Conservation (phyloP, 495 filamentous ascomycete species). For the Entonaema liquescens region DNA sequence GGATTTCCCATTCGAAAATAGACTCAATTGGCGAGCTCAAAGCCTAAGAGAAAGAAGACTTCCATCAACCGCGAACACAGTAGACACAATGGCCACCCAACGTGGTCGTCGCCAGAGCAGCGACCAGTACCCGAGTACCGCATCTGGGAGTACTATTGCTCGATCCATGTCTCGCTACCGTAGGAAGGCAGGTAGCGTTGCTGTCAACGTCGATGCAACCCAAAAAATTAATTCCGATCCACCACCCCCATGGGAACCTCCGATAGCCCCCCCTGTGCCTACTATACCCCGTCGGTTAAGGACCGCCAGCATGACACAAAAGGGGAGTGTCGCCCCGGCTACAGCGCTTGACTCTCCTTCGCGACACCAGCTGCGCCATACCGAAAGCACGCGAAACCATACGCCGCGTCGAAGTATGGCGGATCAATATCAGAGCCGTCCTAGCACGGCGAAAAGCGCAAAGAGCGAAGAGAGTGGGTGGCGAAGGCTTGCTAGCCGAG, state of each 20-base stretch:
- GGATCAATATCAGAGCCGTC: conserved; percentile 37
- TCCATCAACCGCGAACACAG: conserved; percentile 17
- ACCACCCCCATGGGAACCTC: conserved; percentile 38
- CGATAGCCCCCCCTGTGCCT: conserved; percentile 46
- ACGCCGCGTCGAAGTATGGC: conserved; percentile 31
- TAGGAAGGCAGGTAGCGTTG: conserved; percentile 45
- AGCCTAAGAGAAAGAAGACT: conserved; percentile 19
- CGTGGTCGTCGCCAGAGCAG: conserved; percentile 12
- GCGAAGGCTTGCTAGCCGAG: conserved; percentile 33
- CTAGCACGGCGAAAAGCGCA: conserved; percentile 35
- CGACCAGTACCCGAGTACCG: conserved; percentile 21
- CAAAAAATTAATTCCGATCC: conserved; percentile 44
- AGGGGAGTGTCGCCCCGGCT: conserved; percentile 26
- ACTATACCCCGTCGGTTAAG: conserved; percentile 37
- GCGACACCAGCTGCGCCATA: conserved; percentile 38
- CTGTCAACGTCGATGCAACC: conserved; percentile 41
- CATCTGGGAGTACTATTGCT: conserved; percentile 49
- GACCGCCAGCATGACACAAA: conserved; percentile 38
- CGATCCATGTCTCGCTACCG: conserved; percentile 70
- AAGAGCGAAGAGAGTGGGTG: conserved; percentile 38
- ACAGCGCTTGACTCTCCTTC: conserved; percentile 22
- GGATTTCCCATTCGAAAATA: conserved; percentile 17
- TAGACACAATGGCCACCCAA: conserved; percentile 20
- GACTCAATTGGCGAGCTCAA: conserved; percentile 19
- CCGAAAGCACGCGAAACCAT: conserved; percentile 30